Conservation (phyloP, 2,329 filamentous ascomycete genomes). For the Drechslerella stenobrocha region DNA sequence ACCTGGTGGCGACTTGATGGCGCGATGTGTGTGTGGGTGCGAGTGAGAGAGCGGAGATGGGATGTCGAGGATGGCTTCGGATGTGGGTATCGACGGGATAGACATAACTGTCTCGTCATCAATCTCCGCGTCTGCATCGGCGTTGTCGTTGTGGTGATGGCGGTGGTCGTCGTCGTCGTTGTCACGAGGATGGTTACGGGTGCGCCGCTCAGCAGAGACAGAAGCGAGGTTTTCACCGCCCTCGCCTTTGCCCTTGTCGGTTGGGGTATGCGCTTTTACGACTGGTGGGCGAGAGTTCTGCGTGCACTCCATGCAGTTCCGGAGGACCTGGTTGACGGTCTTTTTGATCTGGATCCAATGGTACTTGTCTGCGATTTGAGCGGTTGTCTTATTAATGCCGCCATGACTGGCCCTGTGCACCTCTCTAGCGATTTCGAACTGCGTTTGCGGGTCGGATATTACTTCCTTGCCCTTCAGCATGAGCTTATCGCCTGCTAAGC, state of each 20-base stretch:
- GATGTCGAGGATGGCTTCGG: conserved; percentile 25
- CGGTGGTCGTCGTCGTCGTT: not conserved
- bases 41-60: conserved; percentile 14
- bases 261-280: conserved; percentile 37
- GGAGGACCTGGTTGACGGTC: conserved; percentile 91
- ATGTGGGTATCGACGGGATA: conserved; percentile 10
- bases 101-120: conserved; percentile 25
- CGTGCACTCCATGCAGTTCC: conserved; percentile 87
- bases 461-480: conserved; percentile 99
- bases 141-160: not conserved
- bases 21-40: conserved; percentile 20
- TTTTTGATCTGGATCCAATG: conserved; percentile 99
- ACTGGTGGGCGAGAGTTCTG: conserved; percentile 68
- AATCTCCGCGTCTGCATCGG: conserved; percentile 24
- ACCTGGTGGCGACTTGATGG: conserved; percentile 41
- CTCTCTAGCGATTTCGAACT: conserved; percentile 83
- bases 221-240: not conserved
- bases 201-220: not conserved
- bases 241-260: conserved; percentile 17
- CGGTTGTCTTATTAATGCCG: conserved; percentile 97
- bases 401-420: conserved; percentile 78
- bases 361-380: conserved; percentile 87
- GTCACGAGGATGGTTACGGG: not conserved
- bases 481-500: conserved; percentile 75
- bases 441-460: conserved; percentile 81